These are phyloP conservation scores for Lyophyllum decastes DNA, from an alignment of 768 basidiomycete species.

Conservation along the genomic window DNA sequence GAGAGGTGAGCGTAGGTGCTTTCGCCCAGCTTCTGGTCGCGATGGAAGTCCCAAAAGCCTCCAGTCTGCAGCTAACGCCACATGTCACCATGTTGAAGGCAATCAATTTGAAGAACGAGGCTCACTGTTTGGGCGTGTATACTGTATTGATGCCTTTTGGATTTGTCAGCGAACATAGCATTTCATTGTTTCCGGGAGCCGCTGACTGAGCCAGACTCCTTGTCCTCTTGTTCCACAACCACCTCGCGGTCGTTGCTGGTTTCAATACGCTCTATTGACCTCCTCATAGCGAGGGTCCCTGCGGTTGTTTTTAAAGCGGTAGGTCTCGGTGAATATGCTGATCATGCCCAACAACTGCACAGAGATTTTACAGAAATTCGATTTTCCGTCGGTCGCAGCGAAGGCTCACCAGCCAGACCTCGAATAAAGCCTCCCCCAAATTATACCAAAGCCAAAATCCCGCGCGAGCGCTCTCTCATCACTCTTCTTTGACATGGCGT, in stretches of 20 bases:
- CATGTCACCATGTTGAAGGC: no score
- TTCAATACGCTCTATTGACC: neutral
- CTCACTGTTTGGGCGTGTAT: neutral
- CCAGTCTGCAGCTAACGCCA: no score
- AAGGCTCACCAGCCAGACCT: conserved; percentile 4
- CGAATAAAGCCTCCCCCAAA: neutral
- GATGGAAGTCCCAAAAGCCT: no score
- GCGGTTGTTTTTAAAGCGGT: conserved; percentile 11
- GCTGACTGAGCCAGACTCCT: neutral
- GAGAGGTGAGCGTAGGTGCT: no score
- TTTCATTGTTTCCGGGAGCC: neutral
- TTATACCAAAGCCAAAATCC: conserved; percentile 9
- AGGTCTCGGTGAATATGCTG: conserved; percentile 16
- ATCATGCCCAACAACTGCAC: conserved; percentile 14
- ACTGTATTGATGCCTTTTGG: neutral
- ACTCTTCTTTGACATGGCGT: conserved; percentile 53
- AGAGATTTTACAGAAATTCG: conserved; percentile 16
- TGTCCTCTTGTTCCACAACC: conserved; percentile 10
- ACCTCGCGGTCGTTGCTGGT: conserved; percentile 12
- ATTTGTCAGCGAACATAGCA: conserved; percentile 3
- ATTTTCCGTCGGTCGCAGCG: neutral
- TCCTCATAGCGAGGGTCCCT: neutral
- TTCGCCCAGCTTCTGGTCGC: no score
- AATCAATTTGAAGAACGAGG: no score
- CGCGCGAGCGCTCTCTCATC: conserved; percentile 24